Evolutionary conservation across 106 monocot genomes (phyloP).

Genomic region (Chionographis japonica): DNA sequence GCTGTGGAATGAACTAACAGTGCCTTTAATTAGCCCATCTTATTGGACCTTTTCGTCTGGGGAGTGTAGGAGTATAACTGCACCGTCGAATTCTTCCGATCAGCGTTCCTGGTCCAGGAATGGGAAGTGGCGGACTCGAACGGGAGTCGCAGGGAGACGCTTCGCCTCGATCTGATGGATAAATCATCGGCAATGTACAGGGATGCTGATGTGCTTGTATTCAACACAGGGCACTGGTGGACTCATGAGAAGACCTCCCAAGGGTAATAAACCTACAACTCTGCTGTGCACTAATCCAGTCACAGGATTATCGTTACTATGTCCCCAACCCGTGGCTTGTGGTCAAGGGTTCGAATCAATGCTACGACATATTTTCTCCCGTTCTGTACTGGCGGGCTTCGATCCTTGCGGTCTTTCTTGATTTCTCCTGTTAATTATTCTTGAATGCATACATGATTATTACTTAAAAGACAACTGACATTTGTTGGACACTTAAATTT

Average conservation of each 20-base stretch:
- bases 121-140: constrained; percentile 8
- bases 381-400: too few relatives aligned
- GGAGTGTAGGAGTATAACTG: constrained; percentile 38
- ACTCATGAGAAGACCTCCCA: constrained; percentile 46
- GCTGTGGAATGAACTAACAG: too few relatives aligned
- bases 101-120: constrained; percentile 45
- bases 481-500: too few relatives aligned
- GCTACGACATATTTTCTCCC: too few relatives aligned
- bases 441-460: too few relatives aligned
- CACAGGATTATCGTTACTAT: background rate
- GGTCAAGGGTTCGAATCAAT: too few relatives aligned
- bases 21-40: too few relatives aligned
- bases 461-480: too few relatives aligned
- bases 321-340: too few relatives aligned
- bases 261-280: constrained; percentile 19
- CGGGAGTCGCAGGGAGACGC: constrained; percentile 27
- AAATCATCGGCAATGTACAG: constrained; percentile 8
- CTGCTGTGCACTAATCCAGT: background rate
- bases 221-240: constrained; percentile 35
- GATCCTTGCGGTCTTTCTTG: too few relatives aligned
- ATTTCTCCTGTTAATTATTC: too few relatives aligned
- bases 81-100: constrained; percentile 36
- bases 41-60: background rate
- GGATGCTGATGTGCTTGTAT: constrained; percentile 22
- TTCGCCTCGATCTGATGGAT: constrained; percentile 22